These are phyloP conservation scores for Hypocrella siamensis DNA, from an alignment of 2,329 filamentous ascomycete genomes.

Conservation along the genomic window DNA sequence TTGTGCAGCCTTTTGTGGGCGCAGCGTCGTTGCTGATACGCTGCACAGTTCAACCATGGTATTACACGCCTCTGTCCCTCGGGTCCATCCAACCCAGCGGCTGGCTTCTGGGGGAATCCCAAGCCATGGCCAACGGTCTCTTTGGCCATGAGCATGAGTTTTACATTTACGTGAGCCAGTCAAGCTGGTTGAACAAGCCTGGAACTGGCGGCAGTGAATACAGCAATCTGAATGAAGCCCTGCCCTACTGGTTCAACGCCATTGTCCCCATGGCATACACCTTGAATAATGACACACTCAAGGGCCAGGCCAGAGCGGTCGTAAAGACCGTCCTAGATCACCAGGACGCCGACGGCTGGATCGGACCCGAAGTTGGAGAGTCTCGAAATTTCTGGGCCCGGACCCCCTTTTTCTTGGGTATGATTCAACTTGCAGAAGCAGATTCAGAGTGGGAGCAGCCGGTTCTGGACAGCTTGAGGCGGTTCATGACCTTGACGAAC, in stretches of 20 bases:
- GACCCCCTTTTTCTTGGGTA: constrained; percentile 14
- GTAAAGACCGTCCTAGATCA: constrained; percentile 26
- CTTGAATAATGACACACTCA: constrained; percentile 24
- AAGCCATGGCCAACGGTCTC: constrained; percentile 31
- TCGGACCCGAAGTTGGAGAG: constrained; percentile 20
- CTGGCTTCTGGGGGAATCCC: constrained; percentile 35
- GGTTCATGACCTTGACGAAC: constrained; percentile 27
- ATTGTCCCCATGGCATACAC: constrained; percentile 39
- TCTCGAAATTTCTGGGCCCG: constrained; percentile 16
- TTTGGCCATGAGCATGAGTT: constrained; percentile 37
- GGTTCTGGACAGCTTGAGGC: constrained; percentile 7
- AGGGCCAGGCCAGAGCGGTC: constrained; percentile 21
- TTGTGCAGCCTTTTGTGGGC: too few species aligned
- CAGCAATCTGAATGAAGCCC: constrained; percentile 36
- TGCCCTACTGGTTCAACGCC: constrained; percentile 46
- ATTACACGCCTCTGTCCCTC: constrained; percentile 19
- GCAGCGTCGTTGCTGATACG: not conserved
- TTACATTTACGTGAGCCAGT: constrained; percentile 34
- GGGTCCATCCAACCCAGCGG: constrained; percentile 33
- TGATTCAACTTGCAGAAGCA: constrained; percentile 17
- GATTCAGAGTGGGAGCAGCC: constrained; percentile 9
- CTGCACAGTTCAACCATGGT: constrained; percentile 9
- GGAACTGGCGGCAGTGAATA: constrained; percentile 32
- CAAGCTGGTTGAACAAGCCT: constrained; percentile 23
- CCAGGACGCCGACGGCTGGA: constrained; percentile 33